Percentiles rank a stretch among this genome's conserved stretches.
Conservation (phyloP, 495 filamentous ascomycete species). For the Neurospora sp. region DNA sequence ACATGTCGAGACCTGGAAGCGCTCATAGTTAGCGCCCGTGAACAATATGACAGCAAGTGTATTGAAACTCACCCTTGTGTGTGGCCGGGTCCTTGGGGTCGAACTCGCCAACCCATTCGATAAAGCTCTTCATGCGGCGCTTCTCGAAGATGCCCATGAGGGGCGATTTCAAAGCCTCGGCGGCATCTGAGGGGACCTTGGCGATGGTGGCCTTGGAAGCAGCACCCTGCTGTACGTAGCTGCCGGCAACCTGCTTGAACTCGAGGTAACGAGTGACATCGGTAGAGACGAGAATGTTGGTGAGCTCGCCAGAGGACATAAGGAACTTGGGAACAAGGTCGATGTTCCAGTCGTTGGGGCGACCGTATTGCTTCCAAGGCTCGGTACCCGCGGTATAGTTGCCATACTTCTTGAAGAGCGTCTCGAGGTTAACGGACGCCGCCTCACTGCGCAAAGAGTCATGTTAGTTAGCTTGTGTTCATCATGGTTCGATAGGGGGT, state of each 20-base stretch:
- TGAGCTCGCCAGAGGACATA: conserved; percentile 97
- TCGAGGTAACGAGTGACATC: conserved; percentile 96
- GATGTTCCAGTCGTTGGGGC: conserved; percentile 98
- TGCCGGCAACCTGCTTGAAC: conserved; percentile 96
- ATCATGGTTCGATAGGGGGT: background rate
- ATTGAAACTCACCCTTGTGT: conserved; percentile 61
- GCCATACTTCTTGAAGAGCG: conserved; percentile 90
- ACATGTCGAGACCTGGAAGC: conserved; percentile 67
- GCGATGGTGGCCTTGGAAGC: conserved; percentile 78
- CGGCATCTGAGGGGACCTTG: conserved; percentile 91
- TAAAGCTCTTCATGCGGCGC: conserved; percentile 88
- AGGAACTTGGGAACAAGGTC: conserved; percentile 95
- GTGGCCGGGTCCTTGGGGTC: conserved; percentile 72
- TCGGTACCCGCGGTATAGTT: conserved; percentile 72
- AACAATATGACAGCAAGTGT: background rate
- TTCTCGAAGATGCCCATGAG: conserved; percentile 98
- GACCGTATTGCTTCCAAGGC: conserved; percentile 94
- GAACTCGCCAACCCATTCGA: conserved; percentile 93
- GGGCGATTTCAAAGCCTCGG: conserved; percentile 82
- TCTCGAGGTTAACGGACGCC: conserved; percentile 88
- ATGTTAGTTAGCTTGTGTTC: conserved; percentile 20
- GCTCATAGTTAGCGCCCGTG: background rate
- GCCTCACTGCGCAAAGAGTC: conserved; percentile 58
- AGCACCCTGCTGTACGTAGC: conserved; percentile 85
- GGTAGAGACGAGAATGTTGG: conserved; percentile 93